Evolutionary conservation across 2,329 filamentous ascomycete genomes (phyloP).

Genomic region (Verticillium tricorpus): DNA sequence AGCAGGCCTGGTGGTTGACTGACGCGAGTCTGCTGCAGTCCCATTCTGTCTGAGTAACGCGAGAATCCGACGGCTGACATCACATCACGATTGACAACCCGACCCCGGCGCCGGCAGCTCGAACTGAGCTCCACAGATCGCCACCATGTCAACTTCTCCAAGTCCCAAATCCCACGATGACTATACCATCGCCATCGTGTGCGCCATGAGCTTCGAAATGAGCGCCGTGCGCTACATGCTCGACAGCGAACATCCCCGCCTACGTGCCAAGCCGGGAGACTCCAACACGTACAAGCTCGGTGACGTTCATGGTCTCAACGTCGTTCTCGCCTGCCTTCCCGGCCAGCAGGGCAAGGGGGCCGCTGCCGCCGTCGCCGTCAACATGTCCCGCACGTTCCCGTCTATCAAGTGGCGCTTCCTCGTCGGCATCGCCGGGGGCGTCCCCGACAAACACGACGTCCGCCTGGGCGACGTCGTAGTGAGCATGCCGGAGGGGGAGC

Average conservation of each 20-base stretch:
- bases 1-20: too few relatives aligned
- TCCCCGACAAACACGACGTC: slow-evolving; percentile 10
- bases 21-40: too few relatives aligned
- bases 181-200: not conserved
- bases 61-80: too few relatives aligned
- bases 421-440: slow-evolving; percentile 19
- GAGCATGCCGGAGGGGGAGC: not conserved
- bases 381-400: slow-evolving; percentile 19
- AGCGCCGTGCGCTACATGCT: slow-evolving; percentile 22
- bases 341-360: slow-evolving; percentile 18
- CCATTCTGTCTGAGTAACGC: too few relatives aligned
- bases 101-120: too few relatives aligned
- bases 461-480: slow-evolving; percentile 16
- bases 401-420: slow-evolving; percentile 18
- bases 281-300: slow-evolving; percentile 20
- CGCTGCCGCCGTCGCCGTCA: slow-evolving; percentile 17
- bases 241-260: not conserved
- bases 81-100: too few relatives aligned
- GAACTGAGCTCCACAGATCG: too few relatives aligned
- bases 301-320: slow-evolving; percentile 18
- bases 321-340: slow-evolving; percentile 22
- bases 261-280: slow-evolving; percentile 10
- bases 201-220: slow-evolving; percentile 19
- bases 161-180: too few relatives aligned
- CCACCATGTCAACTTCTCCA: too few relatives aligned